Base-by-base conservation (phyloP, 1,284 basidiomycete species). In the Naganishia sp. region DNA sequence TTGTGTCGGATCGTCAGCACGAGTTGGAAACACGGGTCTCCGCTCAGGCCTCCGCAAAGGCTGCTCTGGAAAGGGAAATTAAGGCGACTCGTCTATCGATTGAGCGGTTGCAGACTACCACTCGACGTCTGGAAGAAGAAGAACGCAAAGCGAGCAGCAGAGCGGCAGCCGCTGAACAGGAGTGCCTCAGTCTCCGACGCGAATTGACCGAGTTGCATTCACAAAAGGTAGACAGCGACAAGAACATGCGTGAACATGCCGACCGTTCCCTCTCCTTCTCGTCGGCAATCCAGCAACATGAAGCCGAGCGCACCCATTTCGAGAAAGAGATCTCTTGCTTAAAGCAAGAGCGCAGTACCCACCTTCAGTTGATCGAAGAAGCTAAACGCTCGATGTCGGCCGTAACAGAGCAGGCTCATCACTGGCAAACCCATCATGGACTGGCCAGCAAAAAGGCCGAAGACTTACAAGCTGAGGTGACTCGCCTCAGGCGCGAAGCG, bases 311-410 rank as follows among this genome's bases (percentile, higher is more conserved):
- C 68, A 81, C 86, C 66, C 82, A 84, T 65, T 79, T 87, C 28
- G 86, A 86, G 69, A 79, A 82, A 4, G 87, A 92, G 77, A 81
- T 94, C 16, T 87, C 91, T 39, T 90, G 89, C 68, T 82, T 92
- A 36, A 79, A 81, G 13, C 78, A 82, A 9, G 85, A 87, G 18
- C 85, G 88, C 36, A 91, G 93, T 59, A 88, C 92, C 72, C 93
- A 97, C 77, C 81, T 95, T 33, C 86, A 87, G 28, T 87, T 93
- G 1, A 83, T 99, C 63, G 90, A 93, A 59, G 91, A 96, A 79
- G 86, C 92, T 5, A 88, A 90, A 61, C 81, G 82, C 15, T 92
- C 92, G 0, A 82, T 99, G 59, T 82, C 86, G 50, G 86, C 90
- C 0, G 87, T 92, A 10, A 87, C 88, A 4, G 80, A 84, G 3